Evolutionary conservation across 2,329 filamentous ascomycete genomes (phyloP).

Genomic region (Fusarium continuum): DNA sequence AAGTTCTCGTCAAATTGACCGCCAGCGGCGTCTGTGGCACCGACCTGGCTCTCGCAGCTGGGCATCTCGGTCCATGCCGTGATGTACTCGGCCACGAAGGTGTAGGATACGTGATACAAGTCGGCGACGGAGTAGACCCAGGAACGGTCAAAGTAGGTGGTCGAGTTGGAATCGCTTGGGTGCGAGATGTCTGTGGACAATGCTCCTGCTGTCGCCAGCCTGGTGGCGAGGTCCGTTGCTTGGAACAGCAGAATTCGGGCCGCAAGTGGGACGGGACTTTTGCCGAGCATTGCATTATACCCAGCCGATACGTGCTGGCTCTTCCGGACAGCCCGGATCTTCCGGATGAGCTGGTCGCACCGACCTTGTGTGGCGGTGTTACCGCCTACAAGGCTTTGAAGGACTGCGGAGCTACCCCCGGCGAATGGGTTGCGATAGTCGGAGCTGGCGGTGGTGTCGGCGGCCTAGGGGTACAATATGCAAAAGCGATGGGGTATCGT

Average conservation of each 20-base stretch:
- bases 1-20: slow-evolving; percentile 22
- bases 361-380: slow-evolving; percentile 55
- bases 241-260: slow-evolving; percentile 47
- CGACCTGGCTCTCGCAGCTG: slow-evolving; percentile 29
- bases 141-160: background rate
- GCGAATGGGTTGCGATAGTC: slow-evolving; percentile 50
- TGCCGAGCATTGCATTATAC: slow-evolving; percentile 50
- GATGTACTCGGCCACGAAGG: slow-evolving; percentile 36
- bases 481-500: slow-evolving; percentile 54
- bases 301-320: slow-evolving; percentile 46
- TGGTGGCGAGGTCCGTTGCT: slow-evolving; percentile 49
- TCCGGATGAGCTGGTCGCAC: slow-evolving; percentile 51
- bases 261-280: slow-evolving; percentile 51
- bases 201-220: slow-evolving; percentile 50
- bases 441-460: slow-evolving; percentile 55
- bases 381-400: slow-evolving; percentile 56
- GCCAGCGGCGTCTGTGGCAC: slow-evolving; percentile 34
- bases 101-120: slow-evolving; percentile 16
- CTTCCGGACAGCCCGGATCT: slow-evolving; percentile 38
- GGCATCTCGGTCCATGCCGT: slow-evolving; percentile 22
- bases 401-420: slow-evolving; percentile 42
- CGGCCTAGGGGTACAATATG: slow-evolving; percentile 51
- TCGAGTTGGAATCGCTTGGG: slow-evolving; percentile 30
- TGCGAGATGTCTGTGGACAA: slow-evolving; percentile 44
- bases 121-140: slow-evolving; percentile 13